Base-by-base conservation (phyloP, 1,139 yeast species). In the Taiozyma sp. region DNA sequence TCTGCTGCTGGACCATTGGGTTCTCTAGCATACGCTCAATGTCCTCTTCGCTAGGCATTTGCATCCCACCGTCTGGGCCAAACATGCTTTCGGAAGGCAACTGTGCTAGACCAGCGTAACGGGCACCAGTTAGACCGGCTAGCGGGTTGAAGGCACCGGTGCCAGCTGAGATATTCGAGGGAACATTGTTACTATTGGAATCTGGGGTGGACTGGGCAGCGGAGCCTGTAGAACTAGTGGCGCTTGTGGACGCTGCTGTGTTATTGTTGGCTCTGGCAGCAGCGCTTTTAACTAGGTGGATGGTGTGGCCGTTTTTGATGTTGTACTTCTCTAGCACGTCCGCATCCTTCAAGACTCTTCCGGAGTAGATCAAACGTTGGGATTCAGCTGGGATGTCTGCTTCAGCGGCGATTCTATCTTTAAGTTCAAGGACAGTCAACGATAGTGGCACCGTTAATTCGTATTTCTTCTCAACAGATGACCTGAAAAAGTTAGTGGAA, bases 51-150 rank as follows among this genome's bases (percentile, higher is more conserved):
- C 82, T 84, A 9, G 96, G 95, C 64, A 83, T 54, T 43, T 76
- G 79, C 87, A 87, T 80, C 24, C 97, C 98, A 23, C 96, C 96
- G 66, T 92, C 98, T 22, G 97, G 95, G 1, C 97, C 97, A 72
- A 93, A 91, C 86, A 89, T 80, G 46, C 87, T 83, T 0, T 92
- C 90, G 2, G 89, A 80, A 3, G 99, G 98, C 66, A 93, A 75
- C 61, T 90, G 92, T 14, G 91, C 79, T 60, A 83, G 85, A 1
- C 99, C 99, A 2, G 98, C 97, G 65, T 91, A 93, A 51, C 98
- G 80, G 1, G 98, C 98, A 43, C 97, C 95, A 0, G 98, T 92
- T 60, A 93, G 74, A 57, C 87, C 97, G 8, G 96, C 93, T 60
- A 93, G 74, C 29, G 96, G 96, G 68, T 93, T 90, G 68, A 87